Conservation (phyloP, 805 yeast species). For the Yamadazyma endophytica region DNA sequence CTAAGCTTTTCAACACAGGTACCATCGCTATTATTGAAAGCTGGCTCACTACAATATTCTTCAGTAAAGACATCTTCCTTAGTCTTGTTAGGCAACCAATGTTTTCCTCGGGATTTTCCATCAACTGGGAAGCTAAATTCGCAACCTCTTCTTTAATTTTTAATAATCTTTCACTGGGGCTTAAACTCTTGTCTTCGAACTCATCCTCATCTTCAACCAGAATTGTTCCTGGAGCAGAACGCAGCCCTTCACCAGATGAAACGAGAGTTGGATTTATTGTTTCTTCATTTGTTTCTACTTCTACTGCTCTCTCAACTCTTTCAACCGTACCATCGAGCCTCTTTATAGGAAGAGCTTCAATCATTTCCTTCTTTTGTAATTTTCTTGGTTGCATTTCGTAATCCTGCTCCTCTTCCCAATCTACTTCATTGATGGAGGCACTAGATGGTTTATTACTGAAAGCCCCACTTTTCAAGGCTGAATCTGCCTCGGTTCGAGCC, state of each 20-base stretch:
- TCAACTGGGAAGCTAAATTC: slow-evolving; percentile 65
- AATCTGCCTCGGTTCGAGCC: no score
- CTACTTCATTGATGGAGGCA: no score
- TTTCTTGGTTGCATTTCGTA: slow-evolving; percentile 73
- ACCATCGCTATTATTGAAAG: slow-evolving; percentile 74
- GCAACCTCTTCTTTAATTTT: slow-evolving; percentile 82
- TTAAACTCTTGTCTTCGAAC: slow-evolving; percentile 43
- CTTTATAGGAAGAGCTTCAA: slow-evolving; percentile 80
- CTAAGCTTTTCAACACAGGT: slow-evolving; percentile 77
- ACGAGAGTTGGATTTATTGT: slow-evolving; percentile 12
- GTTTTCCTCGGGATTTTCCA: slow-evolving; percentile 89
- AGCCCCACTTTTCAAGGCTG: no score
- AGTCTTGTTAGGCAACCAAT: slow-evolving; percentile 60
- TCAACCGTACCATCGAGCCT: slow-evolving; percentile 67
- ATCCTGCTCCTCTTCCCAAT: slow-evolving; percentile 75
- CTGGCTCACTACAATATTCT: slow-evolving; percentile 61
- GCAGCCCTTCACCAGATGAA: slow-evolving; percentile 16
- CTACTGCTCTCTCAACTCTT: slow-evolving; percentile 48
- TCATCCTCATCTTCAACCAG: slow-evolving; percentile 25
- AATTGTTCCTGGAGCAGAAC: no score
- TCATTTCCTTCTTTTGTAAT: slow-evolving; percentile 36
- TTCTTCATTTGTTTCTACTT: slow-evolving; percentile 15
- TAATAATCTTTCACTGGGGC: slow-evolving; percentile 51
- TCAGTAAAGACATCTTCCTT: slow-evolving; percentile 65
- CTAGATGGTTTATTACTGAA: slow-evolving; percentile 4